phyloP scores from a whole-genome alignment of 2,329 filamentous ascomycete genomes.

The Cercospora citrullina region DNA sequence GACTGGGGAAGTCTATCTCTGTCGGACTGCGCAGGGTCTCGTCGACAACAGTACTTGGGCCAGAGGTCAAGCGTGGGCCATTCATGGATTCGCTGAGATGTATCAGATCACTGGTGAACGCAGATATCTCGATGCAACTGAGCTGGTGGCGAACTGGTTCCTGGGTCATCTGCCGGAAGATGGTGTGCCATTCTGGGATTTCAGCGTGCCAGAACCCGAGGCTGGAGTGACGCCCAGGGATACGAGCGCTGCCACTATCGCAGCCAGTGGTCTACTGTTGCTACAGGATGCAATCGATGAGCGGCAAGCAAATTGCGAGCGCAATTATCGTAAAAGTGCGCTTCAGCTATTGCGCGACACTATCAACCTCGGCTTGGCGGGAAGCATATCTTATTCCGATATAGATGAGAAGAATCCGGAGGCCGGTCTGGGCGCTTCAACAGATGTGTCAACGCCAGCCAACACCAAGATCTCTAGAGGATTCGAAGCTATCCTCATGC shows the following conservation, averaged over 20 bases:
- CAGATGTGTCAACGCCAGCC: constrained; percentile 19
- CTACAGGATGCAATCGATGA: constrained; percentile 21
- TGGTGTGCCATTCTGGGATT: constrained; percentile 24
- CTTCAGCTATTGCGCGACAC: constrained; percentile 12
- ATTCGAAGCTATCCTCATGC: constrained; percentile 24
- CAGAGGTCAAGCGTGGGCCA: constrained; percentile 24
- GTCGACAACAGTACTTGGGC: constrained; percentile 27
- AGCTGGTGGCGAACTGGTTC: constrained; percentile 22
- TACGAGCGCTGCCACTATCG: constrained; percentile 22
- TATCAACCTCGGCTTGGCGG: constrained; percentile 18
- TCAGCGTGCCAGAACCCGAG: constrained; percentile 12
- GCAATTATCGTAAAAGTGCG: constrained; percentile 18
- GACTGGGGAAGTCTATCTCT: constrained; percentile 23
- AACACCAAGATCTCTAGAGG: constrained; percentile 16
- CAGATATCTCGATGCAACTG: constrained; percentile 16
- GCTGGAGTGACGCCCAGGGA: constrained; percentile 24
- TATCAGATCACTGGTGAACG: constrained; percentile 15
- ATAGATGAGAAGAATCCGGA: constrained; percentile 8
- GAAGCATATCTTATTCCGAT: constrained; percentile 20
- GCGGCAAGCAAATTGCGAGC: not conserved
- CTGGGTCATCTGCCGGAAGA: constrained; percentile 24
- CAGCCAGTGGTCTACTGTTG: constrained; percentile 22
- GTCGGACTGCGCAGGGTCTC: constrained; percentile 25
- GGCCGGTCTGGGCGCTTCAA: constrained; percentile 16
- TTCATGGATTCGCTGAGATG: constrained; percentile 26